phyloP scores from a whole-genome alignment of 257 asterid genomes.

The Nicotiana knightiana region DNA sequence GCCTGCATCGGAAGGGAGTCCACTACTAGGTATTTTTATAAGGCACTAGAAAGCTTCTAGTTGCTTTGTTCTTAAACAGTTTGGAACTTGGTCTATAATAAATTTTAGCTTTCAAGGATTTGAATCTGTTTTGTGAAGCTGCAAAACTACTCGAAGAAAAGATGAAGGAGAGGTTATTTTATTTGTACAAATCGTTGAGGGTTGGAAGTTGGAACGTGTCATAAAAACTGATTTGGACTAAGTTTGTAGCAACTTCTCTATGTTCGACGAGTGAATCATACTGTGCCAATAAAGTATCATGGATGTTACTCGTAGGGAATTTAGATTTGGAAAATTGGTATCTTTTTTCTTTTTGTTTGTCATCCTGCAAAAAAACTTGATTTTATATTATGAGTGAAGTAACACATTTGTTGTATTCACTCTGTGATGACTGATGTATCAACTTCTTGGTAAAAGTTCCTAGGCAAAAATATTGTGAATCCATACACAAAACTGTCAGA shows the following conservation, averaged over 20 bases:
- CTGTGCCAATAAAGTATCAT: neutral
- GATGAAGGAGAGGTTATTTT: neutral
- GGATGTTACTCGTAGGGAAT: neutral
- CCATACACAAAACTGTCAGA: slow-evolving; percentile 79
- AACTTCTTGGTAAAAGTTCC: slow-evolving; percentile 56
- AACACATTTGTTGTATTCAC: neutral
- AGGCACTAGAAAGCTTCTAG: neutral
- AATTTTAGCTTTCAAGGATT: neutral
- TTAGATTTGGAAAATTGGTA: neutral
- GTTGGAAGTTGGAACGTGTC: neutral
- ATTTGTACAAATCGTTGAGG: neutral
- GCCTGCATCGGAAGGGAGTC: slow-evolving; percentile 96
- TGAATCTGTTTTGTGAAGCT: neutral
- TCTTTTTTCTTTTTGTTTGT: neutral
- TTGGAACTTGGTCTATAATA: neutral
- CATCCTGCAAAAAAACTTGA: neutral
- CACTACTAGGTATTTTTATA: slow-evolving; percentile 55
- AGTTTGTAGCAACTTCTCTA: neutral
- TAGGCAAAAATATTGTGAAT: slow-evolving; percentile 88
- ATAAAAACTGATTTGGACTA: neutral
- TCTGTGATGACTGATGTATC: slow-evolving; percentile 15
- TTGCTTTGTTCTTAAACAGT: neutral
- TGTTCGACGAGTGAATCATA: neutral
- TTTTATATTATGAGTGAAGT: neutral
- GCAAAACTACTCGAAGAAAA: neutral